Percentiles rank a stretch among this genome's conserved stretches.
Conservation (phyloP, 1,139 yeast genomes). For the Pichia sp. region DNA sequence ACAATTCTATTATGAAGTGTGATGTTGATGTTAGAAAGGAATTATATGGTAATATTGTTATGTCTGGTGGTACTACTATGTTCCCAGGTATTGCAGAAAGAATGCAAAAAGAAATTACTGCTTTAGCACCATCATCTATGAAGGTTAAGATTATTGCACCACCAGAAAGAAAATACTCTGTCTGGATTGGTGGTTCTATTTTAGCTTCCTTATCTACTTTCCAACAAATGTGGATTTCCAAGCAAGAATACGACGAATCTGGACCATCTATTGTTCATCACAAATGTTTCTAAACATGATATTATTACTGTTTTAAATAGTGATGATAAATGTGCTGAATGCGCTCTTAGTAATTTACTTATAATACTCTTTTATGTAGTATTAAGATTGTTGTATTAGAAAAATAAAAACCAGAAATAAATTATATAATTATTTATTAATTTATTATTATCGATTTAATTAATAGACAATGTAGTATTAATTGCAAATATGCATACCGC, state of each 20-base stretch:
- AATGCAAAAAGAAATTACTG: slow-evolving; percentile 99
- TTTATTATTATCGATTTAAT: too few species aligned
- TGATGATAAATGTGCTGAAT: too few species aligned
- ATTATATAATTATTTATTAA: background rate
- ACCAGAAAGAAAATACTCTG: slow-evolving; percentile 99
- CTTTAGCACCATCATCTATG: slow-evolving; percentile 99
- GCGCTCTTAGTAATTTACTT: background rate
- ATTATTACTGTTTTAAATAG: too few species aligned
- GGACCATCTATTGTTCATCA: slow-evolving; percentile 99
- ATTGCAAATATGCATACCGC: too few species aligned
- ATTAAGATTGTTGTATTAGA: slow-evolving; percentile 1
- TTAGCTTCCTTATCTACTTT: slow-evolving; percentile 97
- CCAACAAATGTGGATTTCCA: slow-evolving; percentile 99
- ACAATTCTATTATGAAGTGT: slow-evolving; percentile 98
- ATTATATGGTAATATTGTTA: slow-evolving; percentile 97
- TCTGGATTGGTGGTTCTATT: slow-evolving; percentile 99
- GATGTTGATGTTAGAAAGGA: slow-evolving; percentile 99
- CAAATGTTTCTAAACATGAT: slow-evolving; percentile 83
- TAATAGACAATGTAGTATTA: too few species aligned
- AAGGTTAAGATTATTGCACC: slow-evolving; percentile 99
- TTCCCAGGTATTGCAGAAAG: slow-evolving; percentile 99
- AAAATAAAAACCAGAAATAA: background rate
- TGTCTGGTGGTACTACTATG: slow-evolving; percentile 99
- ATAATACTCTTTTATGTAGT: background rate
- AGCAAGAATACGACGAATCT: slow-evolving; percentile 99